These are phyloP conservation scores for Endotrypanum monterogeii DNA, from an alignment of 208 protist species.

Conservation along the genomic window DNA sequence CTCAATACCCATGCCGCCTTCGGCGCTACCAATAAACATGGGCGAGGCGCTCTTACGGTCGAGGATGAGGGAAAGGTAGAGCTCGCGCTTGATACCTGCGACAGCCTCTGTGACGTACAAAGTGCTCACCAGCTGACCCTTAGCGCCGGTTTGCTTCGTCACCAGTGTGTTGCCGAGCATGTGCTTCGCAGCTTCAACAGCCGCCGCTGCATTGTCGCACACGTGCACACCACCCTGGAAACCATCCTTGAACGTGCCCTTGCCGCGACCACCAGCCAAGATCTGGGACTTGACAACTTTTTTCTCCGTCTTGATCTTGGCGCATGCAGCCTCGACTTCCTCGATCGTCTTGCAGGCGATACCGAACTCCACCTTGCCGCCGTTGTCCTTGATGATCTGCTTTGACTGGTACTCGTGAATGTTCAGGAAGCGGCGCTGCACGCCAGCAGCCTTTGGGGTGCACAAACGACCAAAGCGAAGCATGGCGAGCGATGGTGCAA, in stretches of 20 bases:
- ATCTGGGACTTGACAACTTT: constrained; percentile 99
- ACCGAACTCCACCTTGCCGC: constrained; percentile 91
- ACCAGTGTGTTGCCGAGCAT: constrained; percentile 99
- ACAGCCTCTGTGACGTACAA: constrained; percentile 93
- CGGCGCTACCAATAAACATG: constrained; percentile 93
- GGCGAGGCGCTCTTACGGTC: constrained; percentile 93
- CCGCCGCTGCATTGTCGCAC: constrained; percentile 83
- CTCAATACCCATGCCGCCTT: constrained; percentile 99
- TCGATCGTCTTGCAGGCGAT: constrained; percentile 84
- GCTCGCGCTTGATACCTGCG: constrained; percentile 93
- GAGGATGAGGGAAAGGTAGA: constrained; percentile 99
- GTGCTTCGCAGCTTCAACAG: constrained; percentile 84
- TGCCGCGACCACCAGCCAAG: constrained; percentile 98
- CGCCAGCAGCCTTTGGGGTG: constrained; percentile 46
- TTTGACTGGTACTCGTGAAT: constrained; percentile 95
- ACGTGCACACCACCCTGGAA: constrained; percentile 95
- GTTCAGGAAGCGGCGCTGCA: constrained; percentile 90
- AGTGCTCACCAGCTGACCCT: constrained; percentile 92
- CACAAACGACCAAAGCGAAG: constrained; percentile 73
- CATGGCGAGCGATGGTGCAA: constrained; percentile 37
- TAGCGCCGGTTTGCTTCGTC: constrained; percentile 98
- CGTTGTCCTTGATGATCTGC: constrained; percentile 88
- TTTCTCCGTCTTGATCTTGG: constrained; percentile 90
- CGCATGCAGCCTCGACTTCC: constrained; percentile 88
- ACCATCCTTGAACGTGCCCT: constrained; percentile 97